Conservation (phyloP, 805 yeast genomes). For the Kluyveromyces nonfermentans region DNA sequence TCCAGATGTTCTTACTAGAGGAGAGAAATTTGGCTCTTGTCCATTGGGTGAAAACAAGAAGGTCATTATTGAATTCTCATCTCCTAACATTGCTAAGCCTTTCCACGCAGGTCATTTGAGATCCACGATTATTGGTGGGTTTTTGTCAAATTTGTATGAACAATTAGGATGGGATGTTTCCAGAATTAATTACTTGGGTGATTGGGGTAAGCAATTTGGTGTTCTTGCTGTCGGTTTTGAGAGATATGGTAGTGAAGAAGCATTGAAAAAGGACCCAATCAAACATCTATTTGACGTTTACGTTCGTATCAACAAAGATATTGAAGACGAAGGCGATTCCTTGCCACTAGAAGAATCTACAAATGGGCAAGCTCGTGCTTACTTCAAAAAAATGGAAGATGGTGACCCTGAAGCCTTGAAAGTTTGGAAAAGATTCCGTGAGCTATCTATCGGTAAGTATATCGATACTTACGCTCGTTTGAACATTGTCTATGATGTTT, state of each 20-base stretch:
- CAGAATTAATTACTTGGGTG: constrained; percentile 93
- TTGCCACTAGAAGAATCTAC: constrained; percentile 41
- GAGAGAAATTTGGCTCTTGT: constrained; percentile 56
- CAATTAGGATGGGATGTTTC: constrained; percentile 86
- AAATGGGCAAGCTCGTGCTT: constrained; percentile 77
- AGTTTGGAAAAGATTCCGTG: constrained; percentile 84
- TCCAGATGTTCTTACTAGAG: constrained; percentile 56
- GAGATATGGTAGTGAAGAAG: constrained; percentile 73
- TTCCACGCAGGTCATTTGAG: constrained; percentile 99
- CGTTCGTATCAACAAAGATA: constrained; percentile 75
- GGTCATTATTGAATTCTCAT: constrained; percentile 79
- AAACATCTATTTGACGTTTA: constrained; percentile 92
- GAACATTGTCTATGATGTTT: constrained; percentile 78
- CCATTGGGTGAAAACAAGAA: constrained; percentile 67
- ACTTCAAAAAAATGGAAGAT: constrained; percentile 85
- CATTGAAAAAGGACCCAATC: constrained; percentile 69
- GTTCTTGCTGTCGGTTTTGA: constrained; percentile 86
- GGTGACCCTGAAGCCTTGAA: constrained; percentile 75
- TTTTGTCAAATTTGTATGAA: constrained; percentile 81
- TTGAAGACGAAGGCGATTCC: constrained; percentile 45
- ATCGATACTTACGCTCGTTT: constrained; percentile 83
- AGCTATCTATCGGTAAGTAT: constrained; percentile 79
- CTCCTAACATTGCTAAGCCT: constrained; percentile 98
- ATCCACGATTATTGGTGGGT: constrained; percentile 96
- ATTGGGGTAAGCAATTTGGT: constrained; percentile 99